Evolutionary conservation across 2,329 filamentous ascomycete species (phyloP), one percentile per base, ranked within the genome.

Genomic region (Neonectria sp.): DNA sequence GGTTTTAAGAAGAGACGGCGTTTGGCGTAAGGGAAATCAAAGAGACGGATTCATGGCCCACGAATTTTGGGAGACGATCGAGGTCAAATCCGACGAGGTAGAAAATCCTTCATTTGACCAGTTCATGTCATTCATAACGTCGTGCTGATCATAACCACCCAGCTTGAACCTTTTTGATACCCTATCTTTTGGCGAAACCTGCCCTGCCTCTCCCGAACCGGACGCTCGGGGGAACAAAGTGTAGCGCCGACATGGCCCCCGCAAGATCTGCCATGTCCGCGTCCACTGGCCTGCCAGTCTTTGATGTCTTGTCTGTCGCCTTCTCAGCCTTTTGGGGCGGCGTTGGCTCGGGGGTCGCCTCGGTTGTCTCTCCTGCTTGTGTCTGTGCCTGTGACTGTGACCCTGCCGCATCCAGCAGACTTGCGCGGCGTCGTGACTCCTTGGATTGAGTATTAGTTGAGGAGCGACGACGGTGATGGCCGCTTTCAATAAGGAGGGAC

Each of bases 401-500:
- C 46, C 63, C 69, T 45, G 72, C 70, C 3, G 56, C 70, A 25
- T 81, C 77, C 7, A 76, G 71, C 4, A 80, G 76, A 69, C 79
- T 82, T 9, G 77, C 75, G 13, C 76, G 76, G 27, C 79, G 78
- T 49, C 75, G 74, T 35, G 78, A 68, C 51, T 77, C 78, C 61
- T 80, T 83, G 48, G 75, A 73, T 56, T 77, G 71, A 46, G 75
- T 75, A 60, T 79, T 73, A 60, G 80, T 78, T n/a, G 85, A 86
- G 3, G 87, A 87, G 60, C 83, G 84, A 55, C 84, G 80, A 48
- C 85, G 83, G 64, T 83, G 82, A 71, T 86, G 84, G 6, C 83
- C 81, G 12, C 82, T 80, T n/a, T 91, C 87, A 55, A 89, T 85
- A 13, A 98, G 84, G 81, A 99, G 90, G 21, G 94, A 97, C 49